Evolutionary conservation across 768 basidiomycete species (phyloP), one percentile per base, ranked within the genome.

Genomic region (Mycena latifolia): DNA sequence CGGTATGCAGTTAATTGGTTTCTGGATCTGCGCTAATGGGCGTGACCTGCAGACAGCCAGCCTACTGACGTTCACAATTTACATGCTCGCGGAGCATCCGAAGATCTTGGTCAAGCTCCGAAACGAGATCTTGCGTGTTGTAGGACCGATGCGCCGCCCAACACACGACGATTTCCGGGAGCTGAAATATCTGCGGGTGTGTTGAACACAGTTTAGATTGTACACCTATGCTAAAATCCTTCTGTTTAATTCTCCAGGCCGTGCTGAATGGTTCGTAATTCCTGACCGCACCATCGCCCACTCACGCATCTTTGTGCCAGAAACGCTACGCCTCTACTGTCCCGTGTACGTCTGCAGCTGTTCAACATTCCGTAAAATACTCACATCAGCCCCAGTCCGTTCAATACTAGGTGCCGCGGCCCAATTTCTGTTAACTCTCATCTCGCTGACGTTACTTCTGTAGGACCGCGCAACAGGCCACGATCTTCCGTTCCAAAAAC

Each of bases 161-260:
- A 85, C 86, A 2, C 85, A 84, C 67, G 87, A 88, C 41, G 82
- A 87, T 51, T 80, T 89, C 65, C 78, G 85, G 37, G 80, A 83
- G 15, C 85, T 89, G 86, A 87, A 86, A 63, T 90, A 85, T 68
- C 74, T 89, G 63, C 74, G 86, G 41, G 88, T 87, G 5, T 80
- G 88, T 60, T 5, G 20, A 20, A 17, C 37, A 37, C 14, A n/a
- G n/a, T 35, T 14, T 35, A 14, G 33, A n/a, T n/a, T n/a, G n/a
- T n/a, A n/a, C 33, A 35, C 33, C 33, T 35, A 35, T 14, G 8
- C 8, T 6, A 35, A 35, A 7, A 6, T 35, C 33, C 6, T 35
- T 14, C 14, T 35, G 14, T 35, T 35, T 35, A n/a, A 35, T 14
- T 35, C 12, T 45, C 33, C 37, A 65, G 57, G 63, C 53, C 5